Base-by-base conservation (phyloP, 768 basidiomycete species). In the Boletus rubroflammeus region DNA sequence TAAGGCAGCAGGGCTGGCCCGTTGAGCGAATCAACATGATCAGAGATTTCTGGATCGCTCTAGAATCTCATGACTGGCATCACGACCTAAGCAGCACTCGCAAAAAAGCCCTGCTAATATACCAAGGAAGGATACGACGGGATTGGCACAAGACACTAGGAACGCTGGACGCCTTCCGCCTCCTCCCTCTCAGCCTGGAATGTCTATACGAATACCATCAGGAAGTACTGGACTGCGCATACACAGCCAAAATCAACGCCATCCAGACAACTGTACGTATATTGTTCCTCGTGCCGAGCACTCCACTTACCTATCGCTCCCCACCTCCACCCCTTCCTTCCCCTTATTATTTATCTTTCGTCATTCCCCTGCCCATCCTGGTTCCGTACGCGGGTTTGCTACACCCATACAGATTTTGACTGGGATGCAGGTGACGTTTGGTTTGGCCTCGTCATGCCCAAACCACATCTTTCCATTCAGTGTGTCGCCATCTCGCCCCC, bases 161-260 rank as follows among this genome's bases (percentile, higher is more conserved):
- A 0, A 49, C 5, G 0, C 6, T 4, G 3, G 36, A 38, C 1
- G 0, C 47, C 9, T 49, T 49, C 14, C 1, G 7, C 1, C 19
- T 39, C 0, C 8, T 29, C 0, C 47, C 4, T 0, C 26, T 49
- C 0, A 2, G 21, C 1, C 7, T 0, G 0, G 26, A 14, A 1
- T 2, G 8, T 1, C 8, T 49, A 1, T 9, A 49, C 0, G 14
- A 49, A 0, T 49, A 19, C 7, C 26, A 40, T 0, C 48, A 49
- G 2, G 19, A 46, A 31, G 5, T 6, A 0, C 10, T 40, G 0
- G 6, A 21, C 11, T 19, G 4, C 9, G 9, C n/a, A 9, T 38
- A 38, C 10, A 7, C 6, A 1, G 43, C 28, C 26, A 44, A 44
- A 11, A n/a, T 29, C 0, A 23, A 41, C 3, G 4, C 26, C 26